Base-by-base conservation (phyloP, 176 grass and related monocot species). In the Oryza meyeriana region DNA sequence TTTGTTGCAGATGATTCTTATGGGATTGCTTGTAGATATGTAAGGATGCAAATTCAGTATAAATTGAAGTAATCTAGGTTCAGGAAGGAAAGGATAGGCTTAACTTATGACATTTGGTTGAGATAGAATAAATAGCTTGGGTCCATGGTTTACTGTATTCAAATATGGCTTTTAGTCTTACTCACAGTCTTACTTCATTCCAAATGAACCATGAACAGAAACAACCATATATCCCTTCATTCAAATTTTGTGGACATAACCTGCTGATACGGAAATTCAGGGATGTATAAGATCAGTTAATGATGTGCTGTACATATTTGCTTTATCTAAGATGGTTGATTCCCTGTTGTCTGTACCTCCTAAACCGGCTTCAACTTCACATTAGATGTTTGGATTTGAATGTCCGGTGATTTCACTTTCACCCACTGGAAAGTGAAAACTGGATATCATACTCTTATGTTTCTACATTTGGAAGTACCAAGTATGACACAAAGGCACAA, bases 71-170 rank as follows among this genome's bases (percentile, higher is more conserved):
- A 57, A 35, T n/a, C 16, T 24, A 26, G 18, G 27, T 22, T 33
- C 7, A 3, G 35, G 67, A 70, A 41, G 36, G 66, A 39, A 70
- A 41, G 36, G 66, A 39, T 39, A 39, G 20, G 10, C n/a, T 10
- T 38, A 69, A 38, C 66, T 8, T 69, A 22, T 11, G 25, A 42
- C n/a, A 16, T 50, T 47, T 61, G 45, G 6, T 22, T 57, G n/a
- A 29, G 24, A 25, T 38, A 45, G 36, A 68, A 14, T n/a, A 6
- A 47, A 3, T 39, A 62, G 29, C 38, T 61, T 69, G 32, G 31
- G 32, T 79, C 63, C 2, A 61, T 88, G 9, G 69, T 74, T 83
- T 75, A 14, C 22, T 8, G 12, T 76, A 76, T 62, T 50, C 18
- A 73, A 6, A 20, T 38, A 32, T 76, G 32, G 24, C 10, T 70